Evolutionary conservation across 164 flowering plant genomes (phyloP).

Genomic region (Warburgia ugandensis): DNA sequence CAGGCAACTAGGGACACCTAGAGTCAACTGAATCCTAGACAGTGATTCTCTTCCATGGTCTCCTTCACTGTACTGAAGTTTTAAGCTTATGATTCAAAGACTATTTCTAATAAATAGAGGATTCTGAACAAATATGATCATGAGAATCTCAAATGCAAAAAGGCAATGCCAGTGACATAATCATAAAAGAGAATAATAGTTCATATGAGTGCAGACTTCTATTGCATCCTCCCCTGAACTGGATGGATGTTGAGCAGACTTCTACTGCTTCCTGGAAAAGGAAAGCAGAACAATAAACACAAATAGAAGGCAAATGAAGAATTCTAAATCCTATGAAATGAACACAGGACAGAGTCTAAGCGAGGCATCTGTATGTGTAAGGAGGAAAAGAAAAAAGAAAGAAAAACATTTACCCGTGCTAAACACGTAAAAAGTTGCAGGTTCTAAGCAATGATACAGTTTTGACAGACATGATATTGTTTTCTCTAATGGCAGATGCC

Average conservation of each 20-base stretch:
- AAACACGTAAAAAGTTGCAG: constrained; percentile 91
- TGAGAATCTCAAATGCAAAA: no score
- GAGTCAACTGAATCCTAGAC: no score
- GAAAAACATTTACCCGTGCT: constrained; percentile 80
- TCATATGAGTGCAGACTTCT: no score
- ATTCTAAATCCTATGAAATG: no score
- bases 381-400: background rate
- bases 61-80: no score
- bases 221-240: no score
- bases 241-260: constrained; percentile 78
- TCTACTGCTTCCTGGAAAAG: constrained; percentile 88
- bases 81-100: no score
- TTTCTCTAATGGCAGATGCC: constrained; percentile 97
- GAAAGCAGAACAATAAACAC: constrained; percentile 8
- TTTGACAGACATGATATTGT: constrained; percentile 84
- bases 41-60: no score
- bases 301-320: background rate
- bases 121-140: constrained; percentile 3
- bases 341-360: background rate
- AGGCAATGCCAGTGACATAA: no score
- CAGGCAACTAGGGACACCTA: no score
- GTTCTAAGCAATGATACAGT: constrained; percentile 78
- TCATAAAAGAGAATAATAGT: no score
- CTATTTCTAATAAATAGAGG: no score
- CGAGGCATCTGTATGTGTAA: background rate